Conservation (phyloP, 2,329 filamentous ascomycete species). For the Clonostachys chloroleuca region DNA sequence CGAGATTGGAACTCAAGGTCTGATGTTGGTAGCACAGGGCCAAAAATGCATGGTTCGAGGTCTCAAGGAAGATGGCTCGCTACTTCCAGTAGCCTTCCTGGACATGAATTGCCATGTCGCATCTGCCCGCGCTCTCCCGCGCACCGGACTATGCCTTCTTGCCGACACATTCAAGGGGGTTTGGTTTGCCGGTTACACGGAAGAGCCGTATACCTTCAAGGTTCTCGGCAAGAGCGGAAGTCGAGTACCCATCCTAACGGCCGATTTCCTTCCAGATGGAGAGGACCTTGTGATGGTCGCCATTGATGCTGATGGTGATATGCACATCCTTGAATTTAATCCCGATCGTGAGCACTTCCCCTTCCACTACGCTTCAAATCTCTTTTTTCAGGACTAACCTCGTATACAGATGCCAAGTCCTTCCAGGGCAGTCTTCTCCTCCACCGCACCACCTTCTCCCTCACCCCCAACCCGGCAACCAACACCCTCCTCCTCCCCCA, state of each 20-base stretch:
- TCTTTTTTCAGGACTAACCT: constrained; percentile 11
- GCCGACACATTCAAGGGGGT: constrained; percentile 89
- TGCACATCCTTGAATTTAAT: constrained; percentile 90
- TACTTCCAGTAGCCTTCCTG: constrained; percentile 93
- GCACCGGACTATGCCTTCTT: constrained; percentile 81
- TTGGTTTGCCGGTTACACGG: constrained; percentile 94
- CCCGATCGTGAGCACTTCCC: constrained; percentile 69
- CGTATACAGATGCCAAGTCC: constrained; percentile 75
- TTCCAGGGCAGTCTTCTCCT: constrained; percentile 84
- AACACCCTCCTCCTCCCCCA: constrained; percentile 73
- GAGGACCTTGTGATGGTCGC: constrained; percentile 79
- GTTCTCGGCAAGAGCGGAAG: constrained; percentile 85
- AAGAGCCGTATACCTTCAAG: constrained; percentile 94
- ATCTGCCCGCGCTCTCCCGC: constrained; percentile 75
- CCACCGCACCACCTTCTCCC: constrained; percentile 82
- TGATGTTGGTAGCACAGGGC: constrained; percentile 85
- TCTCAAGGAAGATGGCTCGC: constrained; percentile 88
- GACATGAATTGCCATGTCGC: constrained; percentile 95
- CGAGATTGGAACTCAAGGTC: constrained; percentile 80
- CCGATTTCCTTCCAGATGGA: constrained; percentile 85
- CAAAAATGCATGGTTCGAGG: constrained; percentile 97
- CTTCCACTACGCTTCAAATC: not conserved
- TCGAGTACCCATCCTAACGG: constrained; percentile 71
- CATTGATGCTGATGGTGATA: constrained; percentile 77
- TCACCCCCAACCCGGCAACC: constrained; percentile 72